Conservation (phyloP, 1,284 basidiomycete species). For the Inonotus hispidus region DNA sequence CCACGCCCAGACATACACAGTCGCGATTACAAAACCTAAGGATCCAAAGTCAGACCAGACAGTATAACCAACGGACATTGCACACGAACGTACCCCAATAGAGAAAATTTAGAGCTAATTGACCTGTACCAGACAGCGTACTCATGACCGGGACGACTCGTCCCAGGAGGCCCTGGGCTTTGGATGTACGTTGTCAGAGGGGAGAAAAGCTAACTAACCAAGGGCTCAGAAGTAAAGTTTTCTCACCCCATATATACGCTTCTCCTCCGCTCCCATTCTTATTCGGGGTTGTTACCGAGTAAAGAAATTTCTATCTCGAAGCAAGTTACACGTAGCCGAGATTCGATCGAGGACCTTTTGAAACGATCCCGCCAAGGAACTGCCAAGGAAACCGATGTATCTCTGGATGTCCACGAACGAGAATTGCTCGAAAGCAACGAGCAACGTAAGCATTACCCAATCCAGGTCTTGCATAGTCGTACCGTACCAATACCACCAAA, state of each 20-base stretch:
- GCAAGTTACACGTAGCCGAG: neutral
- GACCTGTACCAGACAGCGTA: neutral
- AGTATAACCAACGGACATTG: neutral
- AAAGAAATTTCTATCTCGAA: neutral
- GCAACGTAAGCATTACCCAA: too few species aligned
- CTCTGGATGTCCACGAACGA: too few species aligned
- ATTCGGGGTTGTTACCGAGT: neutral
- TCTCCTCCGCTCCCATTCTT: too few species aligned
- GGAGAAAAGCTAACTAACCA: neutral
- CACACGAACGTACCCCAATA: conserved; percentile 1
- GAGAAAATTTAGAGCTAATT: neutral
- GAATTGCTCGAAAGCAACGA: too few species aligned
- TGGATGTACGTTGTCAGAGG: neutral
- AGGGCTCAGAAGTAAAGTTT: neutral
- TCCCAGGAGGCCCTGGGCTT: neutral
- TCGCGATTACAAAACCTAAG: neutral
- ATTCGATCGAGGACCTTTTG: neutral
- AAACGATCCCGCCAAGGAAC: neutral
- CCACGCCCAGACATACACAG: neutral
- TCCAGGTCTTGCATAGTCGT: too few species aligned
- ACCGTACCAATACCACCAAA: too few species aligned
- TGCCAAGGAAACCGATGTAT: neutral
- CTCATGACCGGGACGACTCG: neutral
- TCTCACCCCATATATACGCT: neutral
- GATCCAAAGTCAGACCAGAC: neutral